Conservation (phyloP, 495 filamentous ascomycete species). For the Penicillium canariense region DNA sequence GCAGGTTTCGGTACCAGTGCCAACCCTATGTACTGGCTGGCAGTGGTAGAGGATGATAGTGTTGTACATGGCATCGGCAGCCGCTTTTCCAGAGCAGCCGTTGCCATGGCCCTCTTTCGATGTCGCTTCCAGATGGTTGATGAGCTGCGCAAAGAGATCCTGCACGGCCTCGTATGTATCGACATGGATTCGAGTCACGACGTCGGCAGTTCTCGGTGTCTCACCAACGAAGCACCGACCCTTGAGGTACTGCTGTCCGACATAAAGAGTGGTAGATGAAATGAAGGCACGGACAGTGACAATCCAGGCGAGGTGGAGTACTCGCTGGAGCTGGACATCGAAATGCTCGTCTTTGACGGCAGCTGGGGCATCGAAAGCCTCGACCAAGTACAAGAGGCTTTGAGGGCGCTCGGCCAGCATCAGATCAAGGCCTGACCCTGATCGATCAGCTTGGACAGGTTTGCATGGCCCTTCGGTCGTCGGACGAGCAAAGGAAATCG, state of each 20-base stretch:
- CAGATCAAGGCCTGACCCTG: neutral
- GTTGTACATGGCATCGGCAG: neutral
- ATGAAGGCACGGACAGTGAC: slow-evolving; percentile 11
- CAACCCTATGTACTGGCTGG: neutral
- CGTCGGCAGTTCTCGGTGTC: neutral
- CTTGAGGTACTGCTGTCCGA: slow-evolving; percentile 12
- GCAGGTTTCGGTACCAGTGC: neutral
- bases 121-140: neutral
- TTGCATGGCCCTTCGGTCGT: too few relatives aligned
- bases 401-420: slow-evolving; percentile 2
- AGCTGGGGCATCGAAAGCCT: slow-evolving; percentile 5
- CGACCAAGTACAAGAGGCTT: slow-evolving; percentile 10
- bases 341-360: slow-evolving; percentile 1
- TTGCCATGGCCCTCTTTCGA: neutral
- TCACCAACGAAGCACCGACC: slow-evolving; percentile 16
- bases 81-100: neutral
- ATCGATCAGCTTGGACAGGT: too few relatives aligned
- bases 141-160: slow-evolving; percentile 7
- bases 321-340: slow-evolving; percentile 19
- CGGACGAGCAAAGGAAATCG: neutral
- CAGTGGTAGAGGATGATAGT: slow-evolving; percentile 10
- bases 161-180: slow-evolving; percentile 12
- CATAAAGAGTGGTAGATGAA: slow-evolving; percentile 13
- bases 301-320: slow-evolving; percentile 19
- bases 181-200: slow-evolving; percentile 10